These are phyloP conservation scores for Eimeria necatrix DNA, from an alignment of 169 alveolate species.

Conservation along the genomic window DNA sequence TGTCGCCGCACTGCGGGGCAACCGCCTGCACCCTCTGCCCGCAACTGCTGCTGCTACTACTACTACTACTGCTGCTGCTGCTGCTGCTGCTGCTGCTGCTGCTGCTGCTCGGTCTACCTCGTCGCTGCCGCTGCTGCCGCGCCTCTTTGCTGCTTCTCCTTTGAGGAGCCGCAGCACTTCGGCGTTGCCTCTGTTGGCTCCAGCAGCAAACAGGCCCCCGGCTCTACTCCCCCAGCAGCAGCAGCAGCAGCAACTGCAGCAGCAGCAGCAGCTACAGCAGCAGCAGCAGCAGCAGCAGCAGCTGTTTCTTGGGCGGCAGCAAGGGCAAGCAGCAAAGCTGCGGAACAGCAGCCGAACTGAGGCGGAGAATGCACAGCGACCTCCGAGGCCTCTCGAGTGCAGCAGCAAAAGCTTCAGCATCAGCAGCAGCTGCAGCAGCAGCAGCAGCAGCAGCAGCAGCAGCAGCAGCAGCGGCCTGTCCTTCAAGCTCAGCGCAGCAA, in stretches of 20 bases:
- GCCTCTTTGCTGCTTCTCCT: not conserved
- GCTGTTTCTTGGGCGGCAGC: not conserved
- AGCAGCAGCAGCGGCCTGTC: not conserved
- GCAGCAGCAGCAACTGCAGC: constrained; percentile 9
- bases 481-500: too few relatives aligned
- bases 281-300: constrained; percentile 9
- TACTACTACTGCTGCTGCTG: not conserved
- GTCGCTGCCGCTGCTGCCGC: constrained; percentile 11
- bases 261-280: not conserved
- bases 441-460: not conserved
- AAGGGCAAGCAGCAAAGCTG: not conserved
- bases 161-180: constrained; percentile 36
- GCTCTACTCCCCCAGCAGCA: not conserved
- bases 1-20: not conserved
- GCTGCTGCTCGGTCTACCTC: not conserved
- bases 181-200: not conserved
- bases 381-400: too few relatives aligned
- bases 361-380: too few relatives aligned
- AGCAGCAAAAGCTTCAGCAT: not conserved
- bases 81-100: not conserved
- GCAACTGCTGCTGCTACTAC: not conserved
- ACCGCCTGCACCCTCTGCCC: not conserved
- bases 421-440: constrained; percentile 4
- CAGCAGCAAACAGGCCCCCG: not conserved
- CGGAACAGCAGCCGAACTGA: not conserved